A percentile compares a stretch with the other conserved stretches of the same genome.
Conservation (phyloP, 768 basidiomycete genomes). For the Boletus subcaerulescens region DNA sequence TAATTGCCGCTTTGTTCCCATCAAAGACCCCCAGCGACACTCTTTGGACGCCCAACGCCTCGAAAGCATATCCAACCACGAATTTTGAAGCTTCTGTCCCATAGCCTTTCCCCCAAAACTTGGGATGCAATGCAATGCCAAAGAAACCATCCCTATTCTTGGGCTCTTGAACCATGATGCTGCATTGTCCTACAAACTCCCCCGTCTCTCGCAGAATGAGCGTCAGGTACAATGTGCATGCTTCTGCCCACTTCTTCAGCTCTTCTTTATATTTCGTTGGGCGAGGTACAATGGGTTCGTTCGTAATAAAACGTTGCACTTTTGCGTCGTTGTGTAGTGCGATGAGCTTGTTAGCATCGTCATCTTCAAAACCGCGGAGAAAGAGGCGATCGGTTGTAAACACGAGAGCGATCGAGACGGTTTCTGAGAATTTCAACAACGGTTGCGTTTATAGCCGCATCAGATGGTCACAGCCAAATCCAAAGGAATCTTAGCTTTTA, state of each 20-base stretch:
- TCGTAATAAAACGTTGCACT: conserved; percentile 16
- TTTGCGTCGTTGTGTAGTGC: conserved; percentile 21
- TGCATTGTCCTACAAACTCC: conserved; percentile 21
- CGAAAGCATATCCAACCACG: conserved; percentile 23
- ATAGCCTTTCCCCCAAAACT: conserved; percentile 28
- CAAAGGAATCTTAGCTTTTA: too few relatives aligned
- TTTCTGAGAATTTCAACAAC: background rate
- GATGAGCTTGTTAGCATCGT: conserved; percentile 12
- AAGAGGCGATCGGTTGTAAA: conserved; percentile 24
- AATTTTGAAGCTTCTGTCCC: conserved; percentile 16
- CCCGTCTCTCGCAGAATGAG: conserved; percentile 21
- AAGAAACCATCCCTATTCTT: conserved; percentile 29
- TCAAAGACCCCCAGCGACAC: conserved; percentile 20
- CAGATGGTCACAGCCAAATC: too few relatives aligned
- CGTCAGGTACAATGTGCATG: conserved; percentile 17
- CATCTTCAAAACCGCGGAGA: conserved; percentile 16
- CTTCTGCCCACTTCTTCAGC: conserved; percentile 9
- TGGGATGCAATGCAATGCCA: conserved; percentile 22
- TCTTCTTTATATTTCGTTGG: conserved; percentile 11
- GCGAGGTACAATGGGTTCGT: conserved; percentile 22
- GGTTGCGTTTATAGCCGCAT: too few relatives aligned
- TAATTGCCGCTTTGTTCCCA: conserved; percentile 16
- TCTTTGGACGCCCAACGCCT: conserved; percentile 24
- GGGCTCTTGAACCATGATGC: conserved; percentile 2
- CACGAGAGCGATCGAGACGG: background rate